These are phyloP conservation scores for Leucoagaricus sp. DNA, from an alignment of 1,284 basidiomycete genomes.

Conservation along the genomic window DNA sequence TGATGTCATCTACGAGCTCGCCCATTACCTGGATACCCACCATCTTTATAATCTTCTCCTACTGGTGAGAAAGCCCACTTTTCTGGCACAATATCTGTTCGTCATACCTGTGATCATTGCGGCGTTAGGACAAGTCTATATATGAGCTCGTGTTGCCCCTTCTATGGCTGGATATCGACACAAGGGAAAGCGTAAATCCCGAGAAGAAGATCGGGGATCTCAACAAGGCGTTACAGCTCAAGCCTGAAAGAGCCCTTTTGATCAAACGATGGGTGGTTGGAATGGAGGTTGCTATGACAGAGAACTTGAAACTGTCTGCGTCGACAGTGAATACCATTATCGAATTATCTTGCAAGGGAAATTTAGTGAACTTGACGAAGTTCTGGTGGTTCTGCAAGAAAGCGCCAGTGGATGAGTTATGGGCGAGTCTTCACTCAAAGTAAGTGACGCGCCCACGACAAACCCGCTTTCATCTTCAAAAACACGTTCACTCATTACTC, in stretches of 20 bases:
- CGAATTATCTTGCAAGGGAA: background rate
- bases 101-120: background rate
- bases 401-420: background rate
- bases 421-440: slow-evolving; percentile 1
- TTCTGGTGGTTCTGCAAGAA: slow-evolving; percentile 8
- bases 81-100: background rate
- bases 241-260: background rate
- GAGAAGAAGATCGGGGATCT: slow-evolving; percentile 1
- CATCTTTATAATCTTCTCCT: slow-evolving; percentile 1
- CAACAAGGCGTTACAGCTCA: slow-evolving; percentile 1
- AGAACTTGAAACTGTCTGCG: background rate
- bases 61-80: background rate
- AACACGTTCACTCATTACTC: background rate
- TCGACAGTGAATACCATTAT: background rate
- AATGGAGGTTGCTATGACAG: background rate
- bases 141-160: background rate
- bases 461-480: too few relatives aligned
- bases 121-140: background rate
- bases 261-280: background rate
- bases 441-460: too few relatives aligned
- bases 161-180: slow-evolving; percentile 1
- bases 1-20: slow-evolving; percentile 9
- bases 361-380: background rate
- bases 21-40: background rate
- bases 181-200: background rate